Percentiles rank a stretch among this genome's conserved stretches.
These are phyloP conservation scores for Euphorbia celastroides DNA, from an alignment of 441 rosid genomes.

Conservation along the genomic window DNA sequence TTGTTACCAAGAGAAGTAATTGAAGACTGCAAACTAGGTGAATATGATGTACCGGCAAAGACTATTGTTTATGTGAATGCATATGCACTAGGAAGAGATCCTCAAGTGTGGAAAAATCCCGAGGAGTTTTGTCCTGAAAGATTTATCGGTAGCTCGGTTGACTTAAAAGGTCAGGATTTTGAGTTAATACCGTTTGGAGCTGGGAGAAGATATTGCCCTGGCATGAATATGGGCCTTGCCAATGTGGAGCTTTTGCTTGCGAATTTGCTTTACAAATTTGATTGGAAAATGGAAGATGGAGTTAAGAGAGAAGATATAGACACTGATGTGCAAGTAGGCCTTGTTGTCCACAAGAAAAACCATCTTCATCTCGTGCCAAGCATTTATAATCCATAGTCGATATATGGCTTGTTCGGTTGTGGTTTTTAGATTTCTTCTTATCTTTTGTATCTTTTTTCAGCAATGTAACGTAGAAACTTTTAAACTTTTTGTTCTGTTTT, in stretches of 20 bases:
- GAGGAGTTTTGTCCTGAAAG: slow-evolving; percentile 23
- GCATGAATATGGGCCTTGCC: slow-evolving; percentile 9
- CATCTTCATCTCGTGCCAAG: background rate
- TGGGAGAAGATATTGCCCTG: slow-evolving; percentile 26
- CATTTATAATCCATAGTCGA: no score
- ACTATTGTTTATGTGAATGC: slow-evolving; percentile 14
- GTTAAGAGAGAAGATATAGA: background rate
- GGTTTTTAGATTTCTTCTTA: no score
- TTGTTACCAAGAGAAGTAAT: background rate
- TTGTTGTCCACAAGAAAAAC: background rate
- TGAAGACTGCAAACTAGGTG: background rate
- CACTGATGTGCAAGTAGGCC: background rate
- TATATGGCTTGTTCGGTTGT: no score
- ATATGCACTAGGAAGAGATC: slow-evolving; percentile 16
- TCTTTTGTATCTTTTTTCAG: no score
- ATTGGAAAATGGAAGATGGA: background rate
- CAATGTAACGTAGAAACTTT: no score
- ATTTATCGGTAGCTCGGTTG: slow-evolving; percentile 8
- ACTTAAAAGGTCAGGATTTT: slow-evolving; percentile 7
- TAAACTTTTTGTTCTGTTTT: no score
- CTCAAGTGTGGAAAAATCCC: slow-evolving; percentile 17
- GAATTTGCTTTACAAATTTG: slow-evolving; percentile 10
- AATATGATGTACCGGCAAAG: slow-evolving; percentile 15
- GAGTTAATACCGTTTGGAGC: slow-evolving; percentile 19
- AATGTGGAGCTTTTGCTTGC: slow-evolving; percentile 24